Conservation (phyloP, 345 rosid genomes). For the Brassica cretica region DNA sequence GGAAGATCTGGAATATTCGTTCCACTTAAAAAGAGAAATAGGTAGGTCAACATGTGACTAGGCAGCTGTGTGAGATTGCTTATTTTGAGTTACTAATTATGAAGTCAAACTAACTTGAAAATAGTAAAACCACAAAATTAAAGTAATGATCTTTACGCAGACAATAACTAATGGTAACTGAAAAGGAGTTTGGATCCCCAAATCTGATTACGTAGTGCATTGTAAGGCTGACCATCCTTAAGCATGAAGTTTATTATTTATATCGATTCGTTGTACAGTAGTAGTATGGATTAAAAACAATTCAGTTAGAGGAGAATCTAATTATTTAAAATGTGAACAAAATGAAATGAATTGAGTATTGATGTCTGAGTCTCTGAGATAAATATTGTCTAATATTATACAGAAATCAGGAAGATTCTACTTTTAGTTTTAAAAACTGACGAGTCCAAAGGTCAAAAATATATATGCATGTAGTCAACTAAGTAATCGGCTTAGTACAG, state of each 20-base stretch:
- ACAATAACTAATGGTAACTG: conserved; percentile 1
- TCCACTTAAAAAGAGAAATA: background rate
- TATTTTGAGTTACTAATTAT: background rate
- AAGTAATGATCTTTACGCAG: conserved; percentile 7
- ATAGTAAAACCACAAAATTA: background rate
- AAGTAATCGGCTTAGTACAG: background rate
- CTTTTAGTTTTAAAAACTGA: background rate
- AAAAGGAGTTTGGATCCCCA: conserved; percentile 13
- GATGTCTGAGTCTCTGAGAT: background rate
- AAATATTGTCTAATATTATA: background rate
- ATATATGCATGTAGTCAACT: background rate
- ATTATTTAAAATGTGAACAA: background rate
- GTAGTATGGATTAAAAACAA: background rate
- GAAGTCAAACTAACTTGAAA: background rate
- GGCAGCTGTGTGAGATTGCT: background rate
- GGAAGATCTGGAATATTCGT: conserved; percentile 8
- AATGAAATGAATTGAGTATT: background rate
- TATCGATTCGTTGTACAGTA: background rate
- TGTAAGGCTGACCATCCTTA: conserved; percentile 29
- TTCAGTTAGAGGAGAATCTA: background rate
- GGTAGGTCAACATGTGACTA: conserved; percentile 17
- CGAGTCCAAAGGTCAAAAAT: background rate
- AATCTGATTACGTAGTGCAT: conserved; percentile 23
- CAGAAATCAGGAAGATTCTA: background rate
- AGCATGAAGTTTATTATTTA: conserved; percentile 18